Evolutionary conservation across 2,329 filamentous ascomycete species (phyloP).

Genomic region (Pseudogymnoascus sp.): DNA sequence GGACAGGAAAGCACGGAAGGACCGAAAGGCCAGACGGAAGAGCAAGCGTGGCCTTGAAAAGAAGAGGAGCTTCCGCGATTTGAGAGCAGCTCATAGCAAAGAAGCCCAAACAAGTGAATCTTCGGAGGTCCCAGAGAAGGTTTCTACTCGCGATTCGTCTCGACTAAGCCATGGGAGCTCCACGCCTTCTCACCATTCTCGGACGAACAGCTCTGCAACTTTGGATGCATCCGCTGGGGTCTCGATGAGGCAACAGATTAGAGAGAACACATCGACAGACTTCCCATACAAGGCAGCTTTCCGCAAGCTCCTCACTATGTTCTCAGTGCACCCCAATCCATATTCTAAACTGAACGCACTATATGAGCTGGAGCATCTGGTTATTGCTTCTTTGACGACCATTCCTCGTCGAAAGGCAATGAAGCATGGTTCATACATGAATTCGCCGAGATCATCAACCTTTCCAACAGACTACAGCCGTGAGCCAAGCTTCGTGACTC

Average conservation of each 20-base stretch:
- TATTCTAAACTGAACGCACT: conserved; percentile 76
- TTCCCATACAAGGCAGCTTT: conserved; percentile 81
- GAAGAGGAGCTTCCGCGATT: conserved; percentile 59
- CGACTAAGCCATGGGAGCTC: conserved; percentile 1
- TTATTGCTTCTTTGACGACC: conserved; percentile 59
- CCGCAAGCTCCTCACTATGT: conserved; percentile 68
- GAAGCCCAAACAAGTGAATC: conserved; percentile 12
- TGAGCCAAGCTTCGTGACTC: conserved; percentile 13
- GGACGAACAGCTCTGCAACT: conserved; percentile 4
- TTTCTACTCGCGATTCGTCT: conserved; percentile 1
- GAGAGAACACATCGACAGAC: conserved; percentile 32
- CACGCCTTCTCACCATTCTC: conserved; percentile 1
- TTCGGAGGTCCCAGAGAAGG: not conserved
- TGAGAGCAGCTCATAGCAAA: conserved; percentile 42
- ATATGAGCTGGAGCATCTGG: conserved; percentile 73
- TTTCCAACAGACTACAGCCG: conserved; percentile 8
- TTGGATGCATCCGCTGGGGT: conserved; percentile 8
- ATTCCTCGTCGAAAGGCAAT: conserved; percentile 5
- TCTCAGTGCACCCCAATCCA: conserved; percentile 83
- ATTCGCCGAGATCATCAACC: not conserved
- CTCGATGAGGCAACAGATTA: not conserved
- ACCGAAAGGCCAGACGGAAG: conserved; percentile 51
- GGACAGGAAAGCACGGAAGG: conserved; percentile 50
- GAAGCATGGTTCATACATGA: not conserved
- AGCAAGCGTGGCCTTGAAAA: conserved; percentile 47